Percentiles rank a stretch among this genome's conserved stretches.
phyloP scores from a whole-genome alignment of 805 yeast species.

The Candida anglica region DNA sequence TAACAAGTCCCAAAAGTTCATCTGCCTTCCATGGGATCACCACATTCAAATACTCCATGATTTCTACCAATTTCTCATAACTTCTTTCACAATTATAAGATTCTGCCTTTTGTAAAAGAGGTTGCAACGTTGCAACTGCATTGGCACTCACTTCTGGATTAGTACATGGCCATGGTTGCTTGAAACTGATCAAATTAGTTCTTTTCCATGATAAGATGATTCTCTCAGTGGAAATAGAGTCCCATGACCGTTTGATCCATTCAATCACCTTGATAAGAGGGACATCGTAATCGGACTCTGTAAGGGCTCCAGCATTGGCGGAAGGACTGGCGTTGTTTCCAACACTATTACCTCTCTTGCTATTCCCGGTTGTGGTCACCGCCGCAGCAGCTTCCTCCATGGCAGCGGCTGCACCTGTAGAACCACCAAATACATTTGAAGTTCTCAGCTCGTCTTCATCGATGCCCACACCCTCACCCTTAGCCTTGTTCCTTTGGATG shows the following conservation, averaged over 20 bases:
- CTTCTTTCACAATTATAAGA: slow-evolving; percentile 18
- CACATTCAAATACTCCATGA: slow-evolving; percentile 48
- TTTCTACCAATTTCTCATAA: slow-evolving; percentile 39
- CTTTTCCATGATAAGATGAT: slow-evolving; percentile 32
- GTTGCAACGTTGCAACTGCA: slow-evolving; percentile 9
- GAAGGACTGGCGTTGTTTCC: no score
- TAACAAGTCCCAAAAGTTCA: slow-evolving; percentile 48
- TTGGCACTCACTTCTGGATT: slow-evolving; percentile 6
- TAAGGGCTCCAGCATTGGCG: no score
- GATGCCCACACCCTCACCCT: no score
- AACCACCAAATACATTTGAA: neutral
- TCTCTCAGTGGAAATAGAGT: slow-evolving; percentile 27
- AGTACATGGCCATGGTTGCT: slow-evolving; percentile 25
- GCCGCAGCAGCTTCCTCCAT: slow-evolving; percentile 1
- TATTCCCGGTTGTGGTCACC: no score
- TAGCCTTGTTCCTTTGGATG: slow-evolving; percentile 20
- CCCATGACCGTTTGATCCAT: slow-evolving; percentile 58
- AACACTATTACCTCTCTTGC: no score
- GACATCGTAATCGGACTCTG: slow-evolving; percentile 40
- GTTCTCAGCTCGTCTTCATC: neutral
- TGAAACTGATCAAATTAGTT: slow-evolving; percentile 28
- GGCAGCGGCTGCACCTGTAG: neutral
- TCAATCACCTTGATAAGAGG: slow-evolving; percentile 56
- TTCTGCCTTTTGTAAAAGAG: slow-evolving; percentile 8
- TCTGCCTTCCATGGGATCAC: slow-evolving; percentile 56